phyloP scores from a whole-genome alignment of 225 moss, liverwort and hornwort species.

The Climacium dendroides region DNA sequence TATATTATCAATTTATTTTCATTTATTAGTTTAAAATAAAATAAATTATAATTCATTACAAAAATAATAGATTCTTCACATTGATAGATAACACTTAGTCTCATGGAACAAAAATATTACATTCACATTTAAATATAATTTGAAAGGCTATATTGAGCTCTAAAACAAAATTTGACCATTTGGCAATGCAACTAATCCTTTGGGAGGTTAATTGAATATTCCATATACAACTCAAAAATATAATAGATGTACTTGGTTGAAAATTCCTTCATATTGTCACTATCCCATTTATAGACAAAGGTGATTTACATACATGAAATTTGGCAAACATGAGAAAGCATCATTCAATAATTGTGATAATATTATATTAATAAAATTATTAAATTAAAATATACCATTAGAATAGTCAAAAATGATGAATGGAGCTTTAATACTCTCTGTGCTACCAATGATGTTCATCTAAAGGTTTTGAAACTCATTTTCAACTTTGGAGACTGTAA shows the following conservation, averaged over 20 bases:
- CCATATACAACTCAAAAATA: too few relatives aligned
- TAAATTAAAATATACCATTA: not conserved
- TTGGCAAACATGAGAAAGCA: not conserved
- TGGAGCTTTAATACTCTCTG: not conserved
- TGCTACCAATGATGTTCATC: not conserved
- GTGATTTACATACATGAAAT: not conserved
- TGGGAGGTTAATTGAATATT: too few relatives aligned
- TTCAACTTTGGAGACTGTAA: fast-evolving
- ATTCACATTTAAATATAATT: not conserved
- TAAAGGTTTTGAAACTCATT: not conserved
- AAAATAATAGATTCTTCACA: not conserved
- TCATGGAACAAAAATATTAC: not conserved
- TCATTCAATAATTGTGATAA: not conserved
- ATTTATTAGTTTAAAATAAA: too few relatives aligned
- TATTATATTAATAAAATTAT: not conserved
- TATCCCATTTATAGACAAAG: too few relatives aligned
- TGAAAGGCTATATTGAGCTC: not conserved
- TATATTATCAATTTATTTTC: too few relatives aligned
- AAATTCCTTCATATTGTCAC: not conserved
- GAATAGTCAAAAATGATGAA: not conserved
- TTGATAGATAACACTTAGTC: too few relatives aligned
- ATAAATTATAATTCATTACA: not conserved
- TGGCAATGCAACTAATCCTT: not conserved
- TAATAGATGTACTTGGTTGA: not conserved
- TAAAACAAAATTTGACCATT: not conserved